A percentile compares a stretch with the other conserved stretches of the same genome.
Evolutionary conservation across 768 basidiomycete genomes (phyloP).

Genomic region (Imleria badia): DNA sequence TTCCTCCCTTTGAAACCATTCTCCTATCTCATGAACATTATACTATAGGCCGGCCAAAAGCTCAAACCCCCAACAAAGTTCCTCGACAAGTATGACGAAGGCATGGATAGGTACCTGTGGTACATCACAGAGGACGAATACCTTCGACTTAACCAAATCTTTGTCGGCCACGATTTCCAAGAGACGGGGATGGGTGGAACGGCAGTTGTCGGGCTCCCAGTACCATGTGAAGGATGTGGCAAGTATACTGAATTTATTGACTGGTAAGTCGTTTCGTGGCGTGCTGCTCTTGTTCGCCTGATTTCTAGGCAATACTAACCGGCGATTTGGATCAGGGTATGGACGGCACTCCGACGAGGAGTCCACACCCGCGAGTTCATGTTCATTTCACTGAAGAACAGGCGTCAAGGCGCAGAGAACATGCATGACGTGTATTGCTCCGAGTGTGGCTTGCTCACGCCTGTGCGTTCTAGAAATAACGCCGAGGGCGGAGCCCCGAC

Average conservation of each 20-base stretch:
- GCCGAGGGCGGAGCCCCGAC: slow-evolving; percentile 13
- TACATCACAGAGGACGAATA: neutral
- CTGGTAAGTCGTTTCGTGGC: neutral
- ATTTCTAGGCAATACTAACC: neutral
- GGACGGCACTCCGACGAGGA: slow-evolving; percentile 14
- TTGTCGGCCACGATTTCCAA: neutral
- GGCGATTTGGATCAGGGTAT: neutral
- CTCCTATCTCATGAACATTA: too few relatives aligned
- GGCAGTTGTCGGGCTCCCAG: neutral
- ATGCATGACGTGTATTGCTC: slow-evolving; percentile 17
- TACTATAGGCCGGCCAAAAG: too few relatives aligned
- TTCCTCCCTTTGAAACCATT: too few relatives aligned
- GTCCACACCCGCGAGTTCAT: slow-evolving; percentile 12
- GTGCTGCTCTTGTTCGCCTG: too few relatives aligned
- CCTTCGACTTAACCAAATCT: neutral
- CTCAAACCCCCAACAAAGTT: too few relatives aligned
- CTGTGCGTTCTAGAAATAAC: slow-evolving; percentile 5
- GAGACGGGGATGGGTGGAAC: neutral
- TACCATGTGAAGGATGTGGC: neutral
- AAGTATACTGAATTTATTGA: neutral
- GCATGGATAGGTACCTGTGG: neutral
- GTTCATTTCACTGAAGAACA: slow-evolving; percentile 9
- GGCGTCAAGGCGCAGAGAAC: slow-evolving; percentile 11
- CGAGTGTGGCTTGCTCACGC: slow-evolving; percentile 10
- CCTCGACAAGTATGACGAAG: too few relatives aligned